Evolutionary conservation across 148 eudicot species (phyloP).

Genomic region (Simmondsia chinensis): DNA sequence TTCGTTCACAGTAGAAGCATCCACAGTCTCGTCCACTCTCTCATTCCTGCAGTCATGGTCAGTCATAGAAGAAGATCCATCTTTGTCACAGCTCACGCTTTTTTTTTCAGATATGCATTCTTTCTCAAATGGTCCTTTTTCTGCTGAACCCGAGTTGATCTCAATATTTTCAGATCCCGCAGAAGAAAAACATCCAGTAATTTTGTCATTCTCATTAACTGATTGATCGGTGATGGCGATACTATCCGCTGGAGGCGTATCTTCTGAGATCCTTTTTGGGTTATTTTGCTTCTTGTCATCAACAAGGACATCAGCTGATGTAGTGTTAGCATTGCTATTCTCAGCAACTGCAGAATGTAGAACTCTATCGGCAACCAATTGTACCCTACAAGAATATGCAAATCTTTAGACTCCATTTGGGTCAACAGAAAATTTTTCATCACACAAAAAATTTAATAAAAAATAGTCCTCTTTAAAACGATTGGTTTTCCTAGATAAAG

Average conservation of each 20-base stretch:
- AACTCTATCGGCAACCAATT: conserved; percentile 18
- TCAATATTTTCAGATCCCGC: conserved; percentile 1
- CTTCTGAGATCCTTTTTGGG: conserved; percentile 9
- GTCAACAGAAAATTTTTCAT: too few relatives aligned
- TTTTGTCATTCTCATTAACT: conserved; percentile 2
- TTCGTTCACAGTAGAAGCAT: neutral
- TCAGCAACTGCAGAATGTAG: conserved; percentile 7
- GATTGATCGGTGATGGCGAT: too few relatives aligned
- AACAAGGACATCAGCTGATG: conserved; percentile 1
- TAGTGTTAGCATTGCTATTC: conserved; percentile 4
- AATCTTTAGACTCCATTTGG: conserved; percentile 3
- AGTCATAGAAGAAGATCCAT: conserved; percentile 3
- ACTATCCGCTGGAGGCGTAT: conserved; percentile 5
- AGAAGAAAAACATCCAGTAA: neutral
- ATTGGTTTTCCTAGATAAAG: too few relatives aligned
- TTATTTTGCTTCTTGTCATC: conserved; percentile 1
- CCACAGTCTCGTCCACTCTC: conserved; percentile 3
- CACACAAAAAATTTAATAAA: too few relatives aligned
- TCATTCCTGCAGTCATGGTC: conserved; percentile 2
- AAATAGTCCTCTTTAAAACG: too few relatives aligned
- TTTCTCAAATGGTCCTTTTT: conserved; percentile 3
- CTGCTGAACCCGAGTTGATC: conserved; percentile 2
- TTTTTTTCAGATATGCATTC: neutral
- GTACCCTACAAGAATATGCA: conserved; percentile 34
- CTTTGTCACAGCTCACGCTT: conserved; percentile 3